A percentile compares a stretch with the other conserved stretches of the same genome.
Conservation (phyloP, 1,139 yeast species). For the Saccharomyces hybrid region DNA sequence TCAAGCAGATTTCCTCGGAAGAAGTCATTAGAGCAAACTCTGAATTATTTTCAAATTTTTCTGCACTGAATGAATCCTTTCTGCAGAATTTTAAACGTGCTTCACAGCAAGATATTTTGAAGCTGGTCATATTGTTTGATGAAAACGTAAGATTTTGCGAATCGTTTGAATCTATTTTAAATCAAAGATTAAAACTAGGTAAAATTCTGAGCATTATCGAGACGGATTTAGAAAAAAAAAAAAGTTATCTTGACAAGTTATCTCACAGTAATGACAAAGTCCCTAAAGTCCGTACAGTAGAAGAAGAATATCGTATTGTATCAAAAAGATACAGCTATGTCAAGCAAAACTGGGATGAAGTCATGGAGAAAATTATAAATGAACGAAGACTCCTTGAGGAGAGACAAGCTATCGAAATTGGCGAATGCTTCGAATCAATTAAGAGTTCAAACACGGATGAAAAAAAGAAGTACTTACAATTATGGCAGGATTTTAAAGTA, state of each 20-base stretch:
- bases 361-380: conserved; percentile 55
- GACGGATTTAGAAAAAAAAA: conserved; percentile 45
- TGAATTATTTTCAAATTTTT: neutral
- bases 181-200: conserved; percentile 59
- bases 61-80: neutral
- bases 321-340: conserved; percentile 10
- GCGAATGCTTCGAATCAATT: conserved; percentile 88
- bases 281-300: conserved; percentile 41
- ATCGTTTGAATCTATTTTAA: conserved; percentile 66
- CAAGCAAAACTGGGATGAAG: conserved; percentile 48
- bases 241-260: conserved; percentile 43
- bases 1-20: neutral
- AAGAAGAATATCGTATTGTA: conserved; percentile 50
- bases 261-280: conserved; percentile 46
- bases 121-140: conserved; percentile 79
- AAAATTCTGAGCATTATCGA: conserved; percentile 48
- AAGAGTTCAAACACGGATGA: conserved; percentile 50
- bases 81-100: neutral
- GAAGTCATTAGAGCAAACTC: neutral
- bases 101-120: conserved; percentile 62
- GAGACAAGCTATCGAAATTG: conserved; percentile 75
- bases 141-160: conserved; percentile 76
- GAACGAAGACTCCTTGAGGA: conserved; percentile 67
- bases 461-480: neutral
- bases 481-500: neutral